A percentile compares a stretch with the other conserved stretches of the same genome.
Conservation (phyloP, 176 grass and related monocot genomes). For the Lolium perenne region DNA sequence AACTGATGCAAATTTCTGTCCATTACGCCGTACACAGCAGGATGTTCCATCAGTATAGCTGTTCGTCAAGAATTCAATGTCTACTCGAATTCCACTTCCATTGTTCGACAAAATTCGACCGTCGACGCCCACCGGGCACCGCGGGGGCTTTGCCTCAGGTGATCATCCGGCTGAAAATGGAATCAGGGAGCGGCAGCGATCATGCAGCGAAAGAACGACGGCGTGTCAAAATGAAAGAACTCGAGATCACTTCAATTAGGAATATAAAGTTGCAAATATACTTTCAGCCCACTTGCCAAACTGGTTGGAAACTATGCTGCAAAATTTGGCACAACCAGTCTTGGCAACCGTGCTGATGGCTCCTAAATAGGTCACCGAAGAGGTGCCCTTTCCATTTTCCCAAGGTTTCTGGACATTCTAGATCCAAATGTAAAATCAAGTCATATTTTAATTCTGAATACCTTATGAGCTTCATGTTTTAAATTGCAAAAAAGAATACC, state of each 20-base stretch:
- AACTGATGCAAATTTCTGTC: no score
- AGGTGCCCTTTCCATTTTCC: background rate
- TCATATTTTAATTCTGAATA: background rate
- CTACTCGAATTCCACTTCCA: no score
- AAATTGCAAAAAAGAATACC: background rate
- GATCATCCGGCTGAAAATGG: no score
- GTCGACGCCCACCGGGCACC: no score
- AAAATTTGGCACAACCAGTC: background rate
- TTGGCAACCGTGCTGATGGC: background rate
- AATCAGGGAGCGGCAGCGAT: no score
- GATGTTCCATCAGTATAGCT: no score
- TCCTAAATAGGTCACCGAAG: background rate
- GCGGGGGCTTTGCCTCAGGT: no score
- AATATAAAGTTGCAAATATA: background rate
- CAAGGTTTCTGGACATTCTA: background rate
- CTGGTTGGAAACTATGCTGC: background rate
- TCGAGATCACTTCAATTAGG: constrained; percentile 2
- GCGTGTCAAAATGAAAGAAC: background rate
- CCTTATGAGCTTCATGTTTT: background rate
- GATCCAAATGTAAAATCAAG: background rate
- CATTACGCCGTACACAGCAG: no score
- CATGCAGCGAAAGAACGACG: no score
- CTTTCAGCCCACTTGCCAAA: background rate
- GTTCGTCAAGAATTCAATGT: no score
- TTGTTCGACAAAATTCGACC: no score